These are phyloP conservation scores for Pholiota conissans DNA, from an alignment of 768 basidiomycete species.

Conservation along the genomic window DNA sequence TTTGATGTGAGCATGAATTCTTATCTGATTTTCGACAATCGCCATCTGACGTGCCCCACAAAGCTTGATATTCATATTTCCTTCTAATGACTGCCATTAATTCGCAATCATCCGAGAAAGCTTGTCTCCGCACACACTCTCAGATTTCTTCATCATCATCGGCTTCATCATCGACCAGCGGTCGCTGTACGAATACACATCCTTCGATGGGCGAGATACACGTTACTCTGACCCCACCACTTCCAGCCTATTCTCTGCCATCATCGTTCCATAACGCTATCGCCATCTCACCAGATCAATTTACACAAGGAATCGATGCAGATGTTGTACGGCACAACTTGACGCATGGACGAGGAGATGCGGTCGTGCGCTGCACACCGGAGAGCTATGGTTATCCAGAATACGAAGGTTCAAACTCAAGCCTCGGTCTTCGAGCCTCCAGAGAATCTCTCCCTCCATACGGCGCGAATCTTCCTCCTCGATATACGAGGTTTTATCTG, in stretches of 20 bases:
- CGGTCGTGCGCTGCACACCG: slow-evolving; percentile 10
- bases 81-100: too few relatives aligned
- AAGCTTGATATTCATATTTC: too few relatives aligned
- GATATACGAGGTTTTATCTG: slow-evolving; percentile 9
- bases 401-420: slow-evolving; percentile 8
- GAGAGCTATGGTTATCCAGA: slow-evolving; percentile 11
- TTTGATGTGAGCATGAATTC: too few relatives aligned
- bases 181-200: not conserved
- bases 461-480: slow-evolving; percentile 16
- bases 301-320: not conserved
- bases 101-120: too few relatives aligned
- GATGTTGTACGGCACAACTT: slow-evolving; percentile 12
- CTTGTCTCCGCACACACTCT: too few relatives aligned
- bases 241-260: not conserved
- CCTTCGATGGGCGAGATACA: not conserved
- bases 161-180: not conserved
- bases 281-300: not conserved
- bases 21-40: too few relatives aligned
- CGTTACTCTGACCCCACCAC: not conserved
- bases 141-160: too few relatives aligned
- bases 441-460: slow-evolving; percentile 18
- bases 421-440: slow-evolving; percentile 5
- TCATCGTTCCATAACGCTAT: not conserved
- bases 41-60: too few relatives aligned
- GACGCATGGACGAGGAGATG: slow-evolving; percentile 12